These are phyloP conservation scores for Oropetium thomaeum DNA, from an alignment of 176 grass and related monocot genomes.

Conservation along the genomic window DNA sequence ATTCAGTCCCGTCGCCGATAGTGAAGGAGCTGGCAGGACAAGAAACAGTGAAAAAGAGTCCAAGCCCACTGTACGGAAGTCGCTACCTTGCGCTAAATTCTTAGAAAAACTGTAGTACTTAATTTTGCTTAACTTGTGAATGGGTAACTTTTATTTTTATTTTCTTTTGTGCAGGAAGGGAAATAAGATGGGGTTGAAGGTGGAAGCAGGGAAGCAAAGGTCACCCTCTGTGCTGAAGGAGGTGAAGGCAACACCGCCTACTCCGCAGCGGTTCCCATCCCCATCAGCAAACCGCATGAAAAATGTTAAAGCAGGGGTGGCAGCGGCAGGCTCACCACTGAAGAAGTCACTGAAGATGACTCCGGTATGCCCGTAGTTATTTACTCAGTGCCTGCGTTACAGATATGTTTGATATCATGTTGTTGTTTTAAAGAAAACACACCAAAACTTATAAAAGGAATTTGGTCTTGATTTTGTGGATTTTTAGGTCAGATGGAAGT, in stretches of 20 bases:
- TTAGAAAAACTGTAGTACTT: neutral
- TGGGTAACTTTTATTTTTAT: no score
- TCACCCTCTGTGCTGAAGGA: constrained; percentile 60
- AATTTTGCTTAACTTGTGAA: neutral
- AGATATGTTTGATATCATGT: neutral
- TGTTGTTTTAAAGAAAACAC: neutral
- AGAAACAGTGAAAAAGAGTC: constrained; percentile 35
- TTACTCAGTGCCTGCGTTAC: neutral
- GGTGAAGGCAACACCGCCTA: constrained; percentile 79
- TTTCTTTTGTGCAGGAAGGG: constrained; percentile 41
- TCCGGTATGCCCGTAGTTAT: constrained; percentile 7
- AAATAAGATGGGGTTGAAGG: constrained; percentile 45
- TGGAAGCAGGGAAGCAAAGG: constrained; percentile 53
- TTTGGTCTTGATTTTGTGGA: neutral
- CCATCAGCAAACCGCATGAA: constrained; percentile 50
- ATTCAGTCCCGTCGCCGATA: neutral
- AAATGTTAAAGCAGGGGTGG: constrained; percentile 40
- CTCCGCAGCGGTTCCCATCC: constrained; percentile 77
- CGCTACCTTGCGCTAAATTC: neutral
- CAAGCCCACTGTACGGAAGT: constrained; percentile 37
- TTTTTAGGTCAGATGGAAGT: neutral
- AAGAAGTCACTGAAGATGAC: constrained; percentile 66
- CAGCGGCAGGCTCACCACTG: constrained; percentile 50
- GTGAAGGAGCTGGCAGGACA: constrained; percentile 27
- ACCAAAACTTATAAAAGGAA: neutral